Conservation (phyloP, 1,139 yeast genomes). For the Debaryomycetaceae sp. region DNA sequence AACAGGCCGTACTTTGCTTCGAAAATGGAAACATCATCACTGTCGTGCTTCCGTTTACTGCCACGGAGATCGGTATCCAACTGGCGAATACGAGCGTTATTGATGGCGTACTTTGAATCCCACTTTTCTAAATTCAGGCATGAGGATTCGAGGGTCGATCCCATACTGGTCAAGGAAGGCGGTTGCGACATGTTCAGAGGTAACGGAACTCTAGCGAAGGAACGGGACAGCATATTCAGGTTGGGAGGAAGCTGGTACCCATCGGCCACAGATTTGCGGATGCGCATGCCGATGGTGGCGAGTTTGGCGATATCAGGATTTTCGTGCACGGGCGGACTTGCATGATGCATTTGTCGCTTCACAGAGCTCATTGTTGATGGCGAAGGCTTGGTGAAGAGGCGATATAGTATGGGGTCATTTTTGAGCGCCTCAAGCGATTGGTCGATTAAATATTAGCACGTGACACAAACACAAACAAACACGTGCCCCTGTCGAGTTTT, state of each 20-base stretch:
- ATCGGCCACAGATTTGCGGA: slow-evolving; percentile 55
- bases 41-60: slow-evolving; percentile 30
- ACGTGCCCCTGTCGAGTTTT: no score
- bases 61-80: slow-evolving; percentile 4
- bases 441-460: no score
- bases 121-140: slow-evolving; percentile 38
- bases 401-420: no score
- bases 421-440: no score
- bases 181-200: slow-evolving; percentile 35
- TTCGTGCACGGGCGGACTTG: slow-evolving; percentile 5
- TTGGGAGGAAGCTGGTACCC: slow-evolving; percentile 30
- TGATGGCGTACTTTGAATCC: slow-evolving; percentile 17
- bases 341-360: slow-evolving; percentile 13
- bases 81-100: slow-evolving; percentile 5
- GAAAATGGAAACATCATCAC: slow-evolving; percentile 9
- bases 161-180: slow-evolving; percentile 26
- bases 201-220: slow-evolving; percentile 37
- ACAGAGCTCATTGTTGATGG: no score
- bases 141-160: slow-evolving; percentile 31
- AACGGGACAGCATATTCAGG: slow-evolving; percentile 4
- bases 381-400: no score
- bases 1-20: slow-evolving; percentile 31
- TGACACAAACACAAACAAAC: no score
- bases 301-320: slow-evolving; percentile 20
- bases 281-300: slow-evolving; percentile 57